A percentile compares a stretch with the other conserved stretches of the same genome.
phyloP scores from a whole-genome alignment of 257 asterid species.

The Cynanchum wilfordii region DNA sequence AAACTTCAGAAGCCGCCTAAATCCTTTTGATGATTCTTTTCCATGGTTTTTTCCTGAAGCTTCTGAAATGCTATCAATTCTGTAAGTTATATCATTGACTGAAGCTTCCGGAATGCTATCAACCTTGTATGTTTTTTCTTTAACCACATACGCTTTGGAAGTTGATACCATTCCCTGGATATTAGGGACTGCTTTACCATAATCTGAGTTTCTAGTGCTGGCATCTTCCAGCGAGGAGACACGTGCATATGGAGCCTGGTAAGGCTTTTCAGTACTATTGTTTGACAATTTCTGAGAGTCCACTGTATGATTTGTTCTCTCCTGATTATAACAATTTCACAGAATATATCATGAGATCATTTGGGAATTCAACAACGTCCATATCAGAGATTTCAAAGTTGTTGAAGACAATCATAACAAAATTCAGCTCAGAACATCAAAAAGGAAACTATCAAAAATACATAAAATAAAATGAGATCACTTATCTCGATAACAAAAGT shows the following conservation, averaged over 20 bases:
- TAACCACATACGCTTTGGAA: constrained; percentile 39
- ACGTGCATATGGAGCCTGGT: constrained; percentile 63
- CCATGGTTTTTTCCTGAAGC: constrained; percentile 40
- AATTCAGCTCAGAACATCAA: background rate
- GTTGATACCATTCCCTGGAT: constrained; percentile 29
- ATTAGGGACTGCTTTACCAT: constrained; percentile 38
- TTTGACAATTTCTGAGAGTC: constrained; percentile 31
- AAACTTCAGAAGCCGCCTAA: constrained; percentile 72
- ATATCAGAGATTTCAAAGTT: background rate
- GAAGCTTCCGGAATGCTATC: constrained; percentile 39
- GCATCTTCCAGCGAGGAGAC: constrained; percentile 64
- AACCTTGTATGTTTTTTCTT: constrained; percentile 32
- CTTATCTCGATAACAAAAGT: background rate
- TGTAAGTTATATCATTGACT: constrained; percentile 34
- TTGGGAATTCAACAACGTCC: background rate
- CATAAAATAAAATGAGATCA: background rate
- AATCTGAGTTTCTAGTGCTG: constrained; percentile 42
- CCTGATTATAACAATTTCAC: constrained; percentile 26
- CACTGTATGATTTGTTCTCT: constrained; percentile 30
- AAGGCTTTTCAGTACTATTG: constrained; percentile 38
- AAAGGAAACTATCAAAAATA: background rate
- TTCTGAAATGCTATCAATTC: constrained; percentile 38
- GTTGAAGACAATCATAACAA: background rate
- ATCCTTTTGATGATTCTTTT: constrained; percentile 77
- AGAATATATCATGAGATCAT: constrained; percentile 1